Percentiles rank a stretch among this genome's conserved stretches.
Evolutionary conservation across 345 rosid species (phyloP).

Genomic region (Passiflora organensis): DNA sequence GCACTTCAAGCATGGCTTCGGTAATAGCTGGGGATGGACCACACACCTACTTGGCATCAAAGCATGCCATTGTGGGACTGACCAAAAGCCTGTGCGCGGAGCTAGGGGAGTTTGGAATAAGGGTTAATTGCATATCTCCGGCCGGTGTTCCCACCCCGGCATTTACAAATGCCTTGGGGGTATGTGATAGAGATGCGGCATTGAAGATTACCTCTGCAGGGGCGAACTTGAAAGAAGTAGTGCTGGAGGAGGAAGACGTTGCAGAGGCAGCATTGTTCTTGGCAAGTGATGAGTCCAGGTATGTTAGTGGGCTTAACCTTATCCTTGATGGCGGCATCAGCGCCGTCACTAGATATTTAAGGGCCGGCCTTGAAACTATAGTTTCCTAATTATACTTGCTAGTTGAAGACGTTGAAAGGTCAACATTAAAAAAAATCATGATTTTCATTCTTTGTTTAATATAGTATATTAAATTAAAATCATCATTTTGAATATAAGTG

Average conservation of each 20-base stretch:
- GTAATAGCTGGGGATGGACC: neutral
- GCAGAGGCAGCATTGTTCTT: neutral
- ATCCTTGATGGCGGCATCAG: slow-evolving; percentile 1
- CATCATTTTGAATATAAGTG: no score
- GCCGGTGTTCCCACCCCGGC: neutral
- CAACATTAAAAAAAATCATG: no score
- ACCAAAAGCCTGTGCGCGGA: slow-evolving; percentile 9
- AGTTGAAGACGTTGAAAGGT: no score
- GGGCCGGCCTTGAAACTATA: neutral
- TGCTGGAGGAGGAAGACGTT: neutral
- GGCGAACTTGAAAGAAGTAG: neutral
- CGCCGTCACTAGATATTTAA: neutral
- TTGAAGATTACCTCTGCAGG: neutral
- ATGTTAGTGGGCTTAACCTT: slow-evolving; percentile 1
- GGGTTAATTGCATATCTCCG: slow-evolving; percentile 11
- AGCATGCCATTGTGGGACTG: slow-evolving; percentile 8
- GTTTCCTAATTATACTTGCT: neutral
- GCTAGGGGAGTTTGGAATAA: slow-evolving; percentile 4
- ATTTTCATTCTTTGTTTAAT: no score
- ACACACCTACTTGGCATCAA: slow-evolving; percentile 10
- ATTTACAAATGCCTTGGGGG: neutral
- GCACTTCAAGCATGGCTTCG: slow-evolving; percentile 5
- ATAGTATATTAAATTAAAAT: no score
- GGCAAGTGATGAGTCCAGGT: slow-evolving; percentile 9
- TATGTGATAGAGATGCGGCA: neutral